Evolutionary conservation across 2,329 filamentous ascomycete genomes (phyloP), one percentile per base, ranked within the genome.

Genomic region (Paecilomyces formosus): DNA sequence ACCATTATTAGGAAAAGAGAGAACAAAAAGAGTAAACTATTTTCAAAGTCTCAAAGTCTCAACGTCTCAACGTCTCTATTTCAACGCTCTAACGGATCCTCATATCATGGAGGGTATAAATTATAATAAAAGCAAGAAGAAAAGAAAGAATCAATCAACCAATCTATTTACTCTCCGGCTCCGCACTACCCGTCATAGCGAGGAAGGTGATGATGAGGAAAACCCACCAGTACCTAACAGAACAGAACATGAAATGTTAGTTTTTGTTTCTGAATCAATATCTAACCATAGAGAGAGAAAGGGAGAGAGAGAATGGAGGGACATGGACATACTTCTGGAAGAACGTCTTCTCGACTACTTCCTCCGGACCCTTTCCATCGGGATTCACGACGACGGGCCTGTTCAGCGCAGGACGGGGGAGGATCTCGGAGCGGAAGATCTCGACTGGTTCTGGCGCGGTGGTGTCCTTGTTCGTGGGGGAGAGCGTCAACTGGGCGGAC

Each of bases 151-250:
- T 26, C 6, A 26, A 26, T 26, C 24, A 31, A 35, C 13, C 21
- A 12, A 24, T 55, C 24, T 55, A 52, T 54, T 35, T 54, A 65
- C 61, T 63, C 60, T 65, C 62, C 31, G 64, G 65, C 54, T 73
- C 75, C 18, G 72, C 75, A 39, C 75, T 72, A 39, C 75, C 74
- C 18, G 73, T 72, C 69, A 79, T 70, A 26, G 69, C 70, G 57
- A 79, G 58, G 58, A 79, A 70, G 12, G 70, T 67, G 33, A 77
- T 60, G 35, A 77, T 70, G 61, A 76, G 67, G 56, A 78, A 68
- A 49, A 77, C 71, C 76, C 77, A 79, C 77, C 77, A 79, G 62
- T 79, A 79, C 60, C 77, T 77, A 61, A 21, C 54, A 30, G 55
- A 2, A 57, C 52, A 30, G n/a, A n/a, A 30, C 28, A 8, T 31